A percentile compares a stretch with the other conserved stretches of the same genome.
Conservation (phyloP, 106 monocot species). For the Allium fistulosum region DNA sequence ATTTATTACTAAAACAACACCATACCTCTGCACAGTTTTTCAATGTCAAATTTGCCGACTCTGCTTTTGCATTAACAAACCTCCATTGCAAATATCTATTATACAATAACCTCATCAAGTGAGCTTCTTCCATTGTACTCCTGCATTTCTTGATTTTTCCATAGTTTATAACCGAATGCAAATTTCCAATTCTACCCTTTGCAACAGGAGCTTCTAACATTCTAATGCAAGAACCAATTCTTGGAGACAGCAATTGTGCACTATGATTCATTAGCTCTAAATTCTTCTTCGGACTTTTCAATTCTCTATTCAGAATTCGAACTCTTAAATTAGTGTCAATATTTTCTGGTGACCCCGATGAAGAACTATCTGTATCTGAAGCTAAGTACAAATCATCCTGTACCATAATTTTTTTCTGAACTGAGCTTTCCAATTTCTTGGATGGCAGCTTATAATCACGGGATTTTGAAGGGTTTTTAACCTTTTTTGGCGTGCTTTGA, state of each 20-base stretch:
- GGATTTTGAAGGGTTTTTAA: background rate
- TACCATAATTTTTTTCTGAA: slow-evolving; percentile 27
- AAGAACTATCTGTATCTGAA: slow-evolving; percentile 40
- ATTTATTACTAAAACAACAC: background rate
- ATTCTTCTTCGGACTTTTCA: slow-evolving; percentile 38
- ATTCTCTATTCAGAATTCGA: slow-evolving; percentile 20
- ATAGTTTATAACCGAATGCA: slow-evolving; percentile 68
- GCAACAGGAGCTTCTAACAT: background rate
- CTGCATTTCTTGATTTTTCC: slow-evolving; percentile 72
- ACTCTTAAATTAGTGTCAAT: background rate
- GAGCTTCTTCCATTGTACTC: slow-evolving; percentile 63
- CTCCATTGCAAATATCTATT: slow-evolving; percentile 16
- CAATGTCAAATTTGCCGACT: slow-evolving; percentile 21
- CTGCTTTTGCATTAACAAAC: slow-evolving; percentile 48
- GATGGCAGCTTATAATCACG: slow-evolving; percentile 21
- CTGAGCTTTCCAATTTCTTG: slow-evolving; percentile 15
- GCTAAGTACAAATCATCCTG: slow-evolving; percentile 12
- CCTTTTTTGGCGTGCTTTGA: slow-evolving; percentile 26
- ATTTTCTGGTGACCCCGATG: slow-evolving; percentile 11
- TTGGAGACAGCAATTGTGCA: slow-evolving; percentile 26
- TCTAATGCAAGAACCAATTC: slow-evolving; percentile 15
- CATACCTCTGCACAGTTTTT: slow-evolving; percentile 41
- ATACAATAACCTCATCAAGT: slow-evolving; percentile 46
- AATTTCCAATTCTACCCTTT: slow-evolving; percentile 11
- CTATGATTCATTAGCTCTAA: slow-evolving; percentile 17